Evolutionary conservation across 352 stramenopile genomes (phyloP), one percentile per base, ranked within the genome.

Genomic region (Phytophthora fragariae): DNA sequence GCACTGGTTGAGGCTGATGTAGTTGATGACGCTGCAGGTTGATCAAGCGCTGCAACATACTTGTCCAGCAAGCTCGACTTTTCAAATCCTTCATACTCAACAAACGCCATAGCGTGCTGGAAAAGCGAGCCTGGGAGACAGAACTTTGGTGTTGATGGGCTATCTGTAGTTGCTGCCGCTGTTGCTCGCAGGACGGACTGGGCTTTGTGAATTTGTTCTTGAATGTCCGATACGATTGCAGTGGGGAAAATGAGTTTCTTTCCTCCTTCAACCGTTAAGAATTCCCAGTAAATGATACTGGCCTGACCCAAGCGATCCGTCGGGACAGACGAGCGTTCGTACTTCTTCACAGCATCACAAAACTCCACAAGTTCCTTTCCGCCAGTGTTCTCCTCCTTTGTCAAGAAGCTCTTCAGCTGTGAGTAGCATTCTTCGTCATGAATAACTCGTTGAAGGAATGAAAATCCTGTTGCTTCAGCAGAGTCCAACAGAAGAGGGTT

Each of bases 381-480:
- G 31, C 82, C 69, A 1, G 65, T 73, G 7, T 81, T 75, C 11
- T 82, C 79, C 9, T 94, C 83, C 57, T 94, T 95, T 2, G 73
- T 60, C 21, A 97, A 39, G 49, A 95, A 95, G 5, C 66, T 71
- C 56, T 95, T 95, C 9, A 95, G 76, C 63, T 94, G 88, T 17
- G 86, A 80, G 46, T 95, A 97, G 67, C 90, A 97, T 56, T 97
- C 90, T 82, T 97, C 90, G 54, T 97, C 90, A 59, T 97, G 90
- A 59, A 97, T 91, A 1, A 97, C 75, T 0, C 90, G 86, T 76
- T 97, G 88, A n/a, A 97, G 62, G 65, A 97, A 97, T 31, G 86
- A 94, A 67, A 95, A 97, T 10, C 88, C 90, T 9, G 80, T 60
- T 5, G 84, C 79, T 58, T 94, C 85, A 0, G 84, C 75, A 2